Base-by-base conservation (phyloP, 345 rosid species). In the Citrus maxima region DNA sequence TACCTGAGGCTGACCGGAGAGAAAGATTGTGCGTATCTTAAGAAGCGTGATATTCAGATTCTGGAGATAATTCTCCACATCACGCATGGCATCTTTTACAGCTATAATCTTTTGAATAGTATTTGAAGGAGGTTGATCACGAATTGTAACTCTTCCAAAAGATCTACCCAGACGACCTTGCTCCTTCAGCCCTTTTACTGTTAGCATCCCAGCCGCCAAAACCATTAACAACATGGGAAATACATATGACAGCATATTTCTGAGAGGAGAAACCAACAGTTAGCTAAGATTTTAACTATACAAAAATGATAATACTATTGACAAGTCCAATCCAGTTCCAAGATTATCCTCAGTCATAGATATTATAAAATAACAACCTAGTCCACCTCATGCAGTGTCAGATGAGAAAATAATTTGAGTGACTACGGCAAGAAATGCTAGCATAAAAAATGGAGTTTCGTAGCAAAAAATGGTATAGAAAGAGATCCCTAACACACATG, bases 1-100 rank as follows among this genome's bases (percentile, higher is more conserved):
- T 90, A 93, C 99, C 99, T 95, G 96, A 84, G 99, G 97, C 63
- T 95, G 96, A 73, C 98, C 99, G 59, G 98, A 88, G 32, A 95
- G 90, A 73, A 93, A 77, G 81, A 95, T 86, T 3, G 96, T 84
- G 21, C 97, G 93, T 59, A 95, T 60, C 80, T 93, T 95, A 5
- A 95, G 85, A 81, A 95, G 95, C 21, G 83, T 75, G 51, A 95
- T 97, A 81, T 95, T 95, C 78, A 95, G 77, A 80, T 88, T 93
- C 90, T 95, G 99, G 75, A 93, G 92, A 85, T 80, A 88, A 78
- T 83, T 85, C 87, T 95, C 99, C 77, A 95, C 84, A 77, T 90
- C 94, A 59, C 82, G 94, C 96, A 95, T 90, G 37, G 98, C 99
- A 80, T 95, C 95, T 86, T 93, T 95, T 24, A 95, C 78, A 64